Percentiles rank a stretch among this genome's conserved stretches.
Conservation (phyloP, 2,329 filamentous ascomycete genomes). For the Dactylonectria macrodidyma region DNA sequence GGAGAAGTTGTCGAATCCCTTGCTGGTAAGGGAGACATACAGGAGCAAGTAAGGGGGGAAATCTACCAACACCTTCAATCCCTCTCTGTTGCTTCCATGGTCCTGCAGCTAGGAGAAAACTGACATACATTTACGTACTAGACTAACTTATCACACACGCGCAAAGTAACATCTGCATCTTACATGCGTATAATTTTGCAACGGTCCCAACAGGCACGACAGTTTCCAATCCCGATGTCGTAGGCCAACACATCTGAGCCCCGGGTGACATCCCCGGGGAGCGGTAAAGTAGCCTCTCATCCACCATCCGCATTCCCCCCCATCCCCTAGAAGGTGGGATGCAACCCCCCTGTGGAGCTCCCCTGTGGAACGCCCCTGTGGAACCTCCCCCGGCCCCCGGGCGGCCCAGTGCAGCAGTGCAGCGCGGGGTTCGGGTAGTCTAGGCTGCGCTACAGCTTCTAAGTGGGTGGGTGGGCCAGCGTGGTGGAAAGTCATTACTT, state of each 20-base stretch:
- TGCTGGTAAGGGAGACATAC: not conserved
- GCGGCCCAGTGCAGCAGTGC: slow-evolving; percentile 28
- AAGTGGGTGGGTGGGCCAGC: slow-evolving; percentile 20
- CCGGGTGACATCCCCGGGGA: slow-evolving; percentile 11
- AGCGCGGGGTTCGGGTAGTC: slow-evolving; percentile 46
- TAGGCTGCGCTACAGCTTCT: slow-evolving; percentile 24
- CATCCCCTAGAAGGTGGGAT: slow-evolving; percentile 1
- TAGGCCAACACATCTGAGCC: slow-evolving; percentile 8
- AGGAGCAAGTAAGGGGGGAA: not conserved
- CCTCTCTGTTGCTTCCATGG: not conserved
- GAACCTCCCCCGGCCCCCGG: slow-evolving; percentile 34
- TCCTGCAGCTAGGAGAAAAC: slow-evolving; percentile 2
- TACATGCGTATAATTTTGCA: slow-evolving; percentile 3
- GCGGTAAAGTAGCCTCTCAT: not conserved
- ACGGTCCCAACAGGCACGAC: not conserved
- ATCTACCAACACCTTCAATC: not conserved
- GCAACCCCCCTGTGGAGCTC: slow-evolving; percentile 17
- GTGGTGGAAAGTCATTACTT: not conserved
- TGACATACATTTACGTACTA: slow-evolving; percentile 15
- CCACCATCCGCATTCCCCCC: not conserved
- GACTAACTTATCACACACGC: not conserved
- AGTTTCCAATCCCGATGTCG: not conserved
- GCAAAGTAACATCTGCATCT: not conserved
- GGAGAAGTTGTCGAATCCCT: slow-evolving; percentile 9
- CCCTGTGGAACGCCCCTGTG: slow-evolving; percentile 33